These are phyloP conservation scores for Pedinophyceae sp. DNA, from an alignment of 139 green algal genomes.

Conservation along the genomic window DNA sequence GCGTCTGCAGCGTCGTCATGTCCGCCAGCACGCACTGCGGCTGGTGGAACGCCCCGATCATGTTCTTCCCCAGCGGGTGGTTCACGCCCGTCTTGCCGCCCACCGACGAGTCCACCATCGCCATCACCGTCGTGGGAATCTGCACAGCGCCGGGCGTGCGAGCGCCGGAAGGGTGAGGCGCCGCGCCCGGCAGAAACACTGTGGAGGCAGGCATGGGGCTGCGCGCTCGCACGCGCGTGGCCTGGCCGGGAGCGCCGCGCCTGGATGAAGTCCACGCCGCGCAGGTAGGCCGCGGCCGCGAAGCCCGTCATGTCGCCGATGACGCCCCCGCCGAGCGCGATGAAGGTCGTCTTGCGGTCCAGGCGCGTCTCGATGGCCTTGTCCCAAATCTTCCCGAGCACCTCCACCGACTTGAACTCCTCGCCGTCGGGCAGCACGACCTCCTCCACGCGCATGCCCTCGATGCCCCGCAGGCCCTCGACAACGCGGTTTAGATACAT, in stretches of 20 bases:
- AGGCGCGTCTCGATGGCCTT: constrained; percentile 65
- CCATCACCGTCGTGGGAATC: constrained; percentile 93
- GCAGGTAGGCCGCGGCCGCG: constrained; percentile 84
- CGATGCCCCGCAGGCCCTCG: background rate
- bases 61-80: constrained; percentile 98
- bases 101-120: constrained; percentile 93
- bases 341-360: constrained; percentile 78
- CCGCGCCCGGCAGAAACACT: too few species aligned
- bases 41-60: constrained; percentile 94
- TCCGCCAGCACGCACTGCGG: constrained; percentile 69
- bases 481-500: constrained; percentile 74
- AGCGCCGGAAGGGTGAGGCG: too few species aligned
- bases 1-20: constrained; percentile 64
- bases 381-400: constrained; percentile 61
- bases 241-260: too few species aligned
- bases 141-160: constrained; percentile 16
- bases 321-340: constrained; percentile 91
- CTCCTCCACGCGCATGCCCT: constrained; percentile 33
- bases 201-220: too few species aligned
- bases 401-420: constrained; percentile 81
- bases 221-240: too few species aligned
- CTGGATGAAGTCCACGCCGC: constrained; percentile 95
- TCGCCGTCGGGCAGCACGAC: constrained; percentile 89
- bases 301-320: constrained; percentile 98
- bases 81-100: constrained; percentile 98